Evolutionary conservation across 805 yeast genomes (phyloP).

Genomic region (Starmerella riodocensis): DNA sequence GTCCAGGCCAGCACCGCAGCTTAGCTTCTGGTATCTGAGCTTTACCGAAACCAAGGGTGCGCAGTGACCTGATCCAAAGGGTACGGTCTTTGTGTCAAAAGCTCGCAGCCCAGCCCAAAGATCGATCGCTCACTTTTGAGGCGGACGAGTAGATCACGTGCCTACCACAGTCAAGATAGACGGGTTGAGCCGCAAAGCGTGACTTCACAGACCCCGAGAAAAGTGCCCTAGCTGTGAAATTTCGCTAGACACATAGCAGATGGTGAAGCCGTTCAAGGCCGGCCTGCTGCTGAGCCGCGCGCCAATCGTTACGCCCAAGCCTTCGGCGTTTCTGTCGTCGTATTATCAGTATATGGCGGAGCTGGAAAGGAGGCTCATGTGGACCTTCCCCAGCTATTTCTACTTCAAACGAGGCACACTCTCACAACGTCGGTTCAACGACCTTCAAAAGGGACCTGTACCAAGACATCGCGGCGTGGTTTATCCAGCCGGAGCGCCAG

Average conservation of each 20-base stretch:
- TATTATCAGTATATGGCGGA: conserved; percentile 77
- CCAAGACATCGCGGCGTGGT: conserved; percentile 60
- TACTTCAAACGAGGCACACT: conserved; percentile 84
- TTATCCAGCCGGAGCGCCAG: conserved; percentile 76
- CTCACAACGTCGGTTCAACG: conserved; percentile 65
- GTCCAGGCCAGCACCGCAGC: no score
- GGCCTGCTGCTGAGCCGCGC: conserved; percentile 57
- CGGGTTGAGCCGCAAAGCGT: neutral
- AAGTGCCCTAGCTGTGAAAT: neutral
- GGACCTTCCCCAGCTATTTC: conserved; percentile 92
- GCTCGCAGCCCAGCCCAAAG: no score
- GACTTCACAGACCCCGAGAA: neutral
- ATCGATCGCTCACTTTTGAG: no score
- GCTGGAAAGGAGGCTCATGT: conserved; percentile 79
- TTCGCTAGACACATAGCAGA: neutral
- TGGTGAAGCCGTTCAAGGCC: conserved; percentile 23
- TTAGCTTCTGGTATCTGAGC: no score
- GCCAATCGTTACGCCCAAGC: conserved; percentile 74
- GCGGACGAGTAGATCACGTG: neutral
- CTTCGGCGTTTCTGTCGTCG: conserved; percentile 54
- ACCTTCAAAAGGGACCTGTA: conserved; percentile 64
- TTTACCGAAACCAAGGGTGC: no score
- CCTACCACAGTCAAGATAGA: neutral
- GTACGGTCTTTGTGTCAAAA: no score
- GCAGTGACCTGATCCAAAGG: no score